Evolutionary conservation across 306 rosid species (phyloP).

Genomic region (Castanea sativa): DNA sequence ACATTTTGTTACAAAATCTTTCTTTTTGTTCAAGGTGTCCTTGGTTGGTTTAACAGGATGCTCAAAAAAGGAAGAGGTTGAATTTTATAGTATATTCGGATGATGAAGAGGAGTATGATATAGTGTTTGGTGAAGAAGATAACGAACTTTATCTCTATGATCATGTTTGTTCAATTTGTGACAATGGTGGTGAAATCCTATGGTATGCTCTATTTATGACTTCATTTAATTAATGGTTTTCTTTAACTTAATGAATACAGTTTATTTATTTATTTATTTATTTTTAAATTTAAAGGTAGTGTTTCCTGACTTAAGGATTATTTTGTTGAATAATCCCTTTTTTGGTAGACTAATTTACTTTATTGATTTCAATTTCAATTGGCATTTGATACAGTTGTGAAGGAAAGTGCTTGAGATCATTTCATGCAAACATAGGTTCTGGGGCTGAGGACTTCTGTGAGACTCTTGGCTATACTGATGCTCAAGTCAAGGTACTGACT

Average conservation of each 20-base stretch:
- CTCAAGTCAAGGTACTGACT: conserved; percentile 39
- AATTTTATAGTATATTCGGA: conserved; percentile 27
- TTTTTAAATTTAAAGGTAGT: not conserved
- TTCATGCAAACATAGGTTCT: conserved; percentile 46
- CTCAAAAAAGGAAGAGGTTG: conserved; percentile 19
- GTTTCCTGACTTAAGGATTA: not conserved
- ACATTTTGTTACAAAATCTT: conserved; percentile 14
- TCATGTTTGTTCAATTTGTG: conserved; percentile 66
- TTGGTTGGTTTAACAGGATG: conserved; percentile 40
- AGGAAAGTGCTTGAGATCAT: conserved; percentile 74
- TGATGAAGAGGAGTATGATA: conserved; percentile 24
- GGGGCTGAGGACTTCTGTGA: conserved; percentile 33
- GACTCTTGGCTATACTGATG: conserved; percentile 51
- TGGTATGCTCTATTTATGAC: conserved; percentile 41
- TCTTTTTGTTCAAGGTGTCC: conserved; percentile 9
- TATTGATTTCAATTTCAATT: conserved; percentile 15
- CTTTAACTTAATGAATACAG: not conserved
- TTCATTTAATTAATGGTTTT: conserved; percentile 11
- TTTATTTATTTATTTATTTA: too few relatives aligned
- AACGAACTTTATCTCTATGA: conserved; percentile 43
- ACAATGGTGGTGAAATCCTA: conserved; percentile 65
- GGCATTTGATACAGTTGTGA: conserved; percentile 41
- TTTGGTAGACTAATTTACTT: not conserved
- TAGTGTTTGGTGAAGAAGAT: conserved; percentile 25
- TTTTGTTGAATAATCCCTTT: not conserved